A percentile compares a stretch with the other conserved stretches of the same genome.
phyloP scores from a whole-genome alignment of 495 filamentous ascomycete genomes.

The Evernia prunastri region DNA sequence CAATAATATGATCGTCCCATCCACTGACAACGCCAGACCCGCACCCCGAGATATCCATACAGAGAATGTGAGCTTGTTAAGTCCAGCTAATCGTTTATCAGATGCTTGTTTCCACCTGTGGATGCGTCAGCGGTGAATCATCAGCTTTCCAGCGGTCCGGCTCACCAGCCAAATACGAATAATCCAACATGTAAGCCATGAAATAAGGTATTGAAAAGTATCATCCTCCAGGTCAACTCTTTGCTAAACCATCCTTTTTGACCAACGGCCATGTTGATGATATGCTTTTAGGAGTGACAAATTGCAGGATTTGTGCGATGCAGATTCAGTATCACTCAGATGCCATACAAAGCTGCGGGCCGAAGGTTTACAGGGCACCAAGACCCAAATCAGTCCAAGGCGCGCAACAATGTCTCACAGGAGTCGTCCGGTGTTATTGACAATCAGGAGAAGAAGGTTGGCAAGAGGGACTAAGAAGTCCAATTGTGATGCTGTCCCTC shows the following conservation, averaged over 20 bases:
- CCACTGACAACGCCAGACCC: slow-evolving; percentile 71
- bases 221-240: slow-evolving; percentile 57
- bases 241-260: slow-evolving; percentile 23
- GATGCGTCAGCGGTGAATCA: slow-evolving; percentile 4
- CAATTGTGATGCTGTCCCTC: background rate
- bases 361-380: slow-evolving; percentile 1
- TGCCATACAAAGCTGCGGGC: background rate
- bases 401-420: background rate
- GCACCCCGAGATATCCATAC: slow-evolving; percentile 96
- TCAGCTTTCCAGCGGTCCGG: slow-evolving; percentile 1
- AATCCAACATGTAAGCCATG: slow-evolving; percentile 75
- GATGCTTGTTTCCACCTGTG: slow-evolving; percentile 68
- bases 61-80: slow-evolving; percentile 79
- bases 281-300: background rate
- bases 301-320: background rate
- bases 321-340: background rate
- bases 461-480: background rate
- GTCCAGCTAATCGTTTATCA: slow-evolving; percentile 58
- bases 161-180: slow-evolving; percentile 86
- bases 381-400: background rate
- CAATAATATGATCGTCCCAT: slow-evolving; percentile 79
- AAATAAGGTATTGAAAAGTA: slow-evolving; percentile 79
- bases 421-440: background rate
- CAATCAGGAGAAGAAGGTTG: background rate
- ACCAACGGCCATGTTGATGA: slow-evolving; percentile 19